Evolutionary conservation across 2,329 filamentous ascomycete genomes (phyloP).

Genomic region (Penicillium palitans): DNA sequence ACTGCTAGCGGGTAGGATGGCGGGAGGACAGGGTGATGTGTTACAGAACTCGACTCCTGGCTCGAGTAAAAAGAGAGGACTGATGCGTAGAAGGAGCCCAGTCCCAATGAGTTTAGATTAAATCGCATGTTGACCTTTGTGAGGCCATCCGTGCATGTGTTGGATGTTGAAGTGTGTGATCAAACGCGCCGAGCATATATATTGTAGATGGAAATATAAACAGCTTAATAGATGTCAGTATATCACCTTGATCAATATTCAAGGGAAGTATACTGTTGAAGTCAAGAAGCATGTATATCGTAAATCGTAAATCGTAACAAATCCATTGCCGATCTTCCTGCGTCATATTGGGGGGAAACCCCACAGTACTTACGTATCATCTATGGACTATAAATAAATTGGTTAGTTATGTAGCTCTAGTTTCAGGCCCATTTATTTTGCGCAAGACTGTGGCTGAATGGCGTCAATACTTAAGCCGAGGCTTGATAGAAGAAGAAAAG

Average conservation of each 20-base stretch:
- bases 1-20: constrained; percentile 49
- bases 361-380: neutral
- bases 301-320: neutral
- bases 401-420: neutral
- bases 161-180: neutral
- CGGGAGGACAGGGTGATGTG: constrained; percentile 33
- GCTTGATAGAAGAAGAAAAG: no score
- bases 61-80: constrained; percentile 16
- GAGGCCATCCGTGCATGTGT: neutral
- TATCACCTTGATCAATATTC: neutral
- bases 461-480: neutral
- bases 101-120: constrained; percentile 18
- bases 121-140: constrained; percentile 13
- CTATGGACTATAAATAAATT: neutral
- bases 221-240: neutral
- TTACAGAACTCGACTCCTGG: constrained; percentile 14
- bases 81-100: constrained; percentile 27
- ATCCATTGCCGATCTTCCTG: constrained; percentile 1
- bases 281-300: neutral
- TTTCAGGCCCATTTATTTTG: neutral
- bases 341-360: constrained; percentile 2
- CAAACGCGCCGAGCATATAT: neutral
- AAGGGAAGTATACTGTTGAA: neutral
- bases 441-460: neutral
- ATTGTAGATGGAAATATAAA: neutral